These are phyloP conservation scores for Spinacia oleracea DNA, from an alignment of 179 eudicot genomes.

Conservation along the genomic window DNA sequence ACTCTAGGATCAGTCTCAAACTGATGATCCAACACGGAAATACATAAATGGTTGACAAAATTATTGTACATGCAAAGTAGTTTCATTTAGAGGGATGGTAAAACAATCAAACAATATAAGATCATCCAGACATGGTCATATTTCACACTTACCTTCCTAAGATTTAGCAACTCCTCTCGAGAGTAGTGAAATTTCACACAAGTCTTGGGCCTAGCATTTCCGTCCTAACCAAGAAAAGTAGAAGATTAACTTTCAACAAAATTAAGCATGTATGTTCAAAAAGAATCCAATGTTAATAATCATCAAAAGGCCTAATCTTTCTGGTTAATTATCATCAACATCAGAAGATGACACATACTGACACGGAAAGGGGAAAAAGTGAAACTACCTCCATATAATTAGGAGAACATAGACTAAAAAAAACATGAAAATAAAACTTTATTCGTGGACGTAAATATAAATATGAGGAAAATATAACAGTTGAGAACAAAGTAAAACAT, in stretches of 20 bases:
- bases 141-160: conserved; percentile 15
- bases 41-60: not conserved
- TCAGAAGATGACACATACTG: too few species aligned
- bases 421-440: too few species aligned
- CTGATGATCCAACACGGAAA: not conserved
- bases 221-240: conserved; percentile 35
- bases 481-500: too few species aligned
- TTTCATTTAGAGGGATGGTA: not conserved
- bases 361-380: too few species aligned
- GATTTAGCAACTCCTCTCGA: conserved; percentile 52
- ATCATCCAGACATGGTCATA: not conserved
- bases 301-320: too few species aligned
- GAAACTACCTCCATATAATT: too few species aligned
- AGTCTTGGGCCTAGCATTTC: conserved; percentile 48
- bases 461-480: too few species aligned
- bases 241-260: conserved; percentile 1
- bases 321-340: too few species aligned
- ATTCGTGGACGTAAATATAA: too few species aligned
- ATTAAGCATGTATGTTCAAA: not conserved
- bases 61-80: not conserved
- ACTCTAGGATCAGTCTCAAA: not conserved
- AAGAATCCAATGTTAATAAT: too few species aligned
- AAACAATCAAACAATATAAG: not conserved
- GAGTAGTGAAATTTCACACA: conserved; percentile 54
- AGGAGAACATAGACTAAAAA: too few species aligned